Conservation (phyloP, 1,139 yeast genomes). For the Tardiomyces depauwii region DNA sequence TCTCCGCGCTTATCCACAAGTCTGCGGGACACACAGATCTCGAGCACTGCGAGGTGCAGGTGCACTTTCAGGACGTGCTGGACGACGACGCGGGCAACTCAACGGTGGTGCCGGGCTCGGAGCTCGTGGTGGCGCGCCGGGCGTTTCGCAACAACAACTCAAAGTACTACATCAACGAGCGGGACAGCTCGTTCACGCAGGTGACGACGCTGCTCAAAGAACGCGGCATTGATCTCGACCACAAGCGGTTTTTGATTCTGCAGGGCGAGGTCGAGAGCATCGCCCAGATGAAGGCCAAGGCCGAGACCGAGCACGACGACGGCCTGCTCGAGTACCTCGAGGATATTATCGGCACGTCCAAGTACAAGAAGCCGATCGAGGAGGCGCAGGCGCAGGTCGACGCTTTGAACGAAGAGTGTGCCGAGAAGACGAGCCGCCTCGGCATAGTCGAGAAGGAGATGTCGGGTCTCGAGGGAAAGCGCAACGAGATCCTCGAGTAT, state of each 20-base stretch:
- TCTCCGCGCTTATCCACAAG: slow-evolving; percentile 84
- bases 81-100: slow-evolving; percentile 41
- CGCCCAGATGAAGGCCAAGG: slow-evolving; percentile 97
- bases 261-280: slow-evolving; percentile 99
- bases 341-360: slow-evolving; percentile 91
- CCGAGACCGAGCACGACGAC: slow-evolving; percentile 85
- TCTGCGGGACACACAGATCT: slow-evolving; percentile 53
- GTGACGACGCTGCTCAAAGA: slow-evolving; percentile 65
- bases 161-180: slow-evolving; percentile 63
- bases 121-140: slow-evolving; percentile 62
- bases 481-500: slow-evolving; percentile 58
- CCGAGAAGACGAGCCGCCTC: slow-evolving; percentile 72
- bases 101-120: slow-evolving; percentile 41
- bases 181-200: slow-evolving; percentile 60
- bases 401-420: slow-evolving; percentile 61
- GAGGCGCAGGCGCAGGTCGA: slow-evolving; percentile 50
- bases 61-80: slow-evolving; percentile 72
- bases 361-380: slow-evolving; percentile 70
- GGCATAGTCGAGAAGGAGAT: slow-evolving; percentile 73
- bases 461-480: slow-evolving; percentile 53
- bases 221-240: slow-evolving; percentile 92
- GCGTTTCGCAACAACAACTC: slow-evolving; percentile 73
- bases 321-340: slow-evolving; percentile 90
- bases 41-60: slow-evolving; percentile 78
- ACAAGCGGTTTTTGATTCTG: slow-evolving; percentile 82